phyloP scores from a whole-genome alignment of 108 stramenopile genomes.

The Licmophora abbreviata region DNA sequence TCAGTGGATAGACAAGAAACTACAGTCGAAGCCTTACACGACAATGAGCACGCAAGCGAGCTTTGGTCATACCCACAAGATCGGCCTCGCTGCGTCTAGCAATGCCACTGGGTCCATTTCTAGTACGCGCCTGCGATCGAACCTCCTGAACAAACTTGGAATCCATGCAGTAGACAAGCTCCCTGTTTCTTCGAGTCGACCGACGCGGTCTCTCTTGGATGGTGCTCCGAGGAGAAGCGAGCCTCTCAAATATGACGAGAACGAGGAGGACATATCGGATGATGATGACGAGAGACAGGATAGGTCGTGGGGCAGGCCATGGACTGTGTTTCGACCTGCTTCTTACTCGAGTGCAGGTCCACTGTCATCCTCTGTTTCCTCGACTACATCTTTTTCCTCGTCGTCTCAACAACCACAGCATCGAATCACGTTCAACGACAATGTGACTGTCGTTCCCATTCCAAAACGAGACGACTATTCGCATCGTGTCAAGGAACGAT shows the following conservation, averaged over 20 bases:
- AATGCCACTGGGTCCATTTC: background rate
- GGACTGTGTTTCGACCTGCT: background rate
- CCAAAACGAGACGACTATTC: constrained; percentile 42
- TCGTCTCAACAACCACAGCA: background rate
- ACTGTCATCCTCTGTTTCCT: background rate
- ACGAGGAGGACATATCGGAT: background rate
- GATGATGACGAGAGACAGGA: background rate
- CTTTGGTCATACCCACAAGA: too few species aligned
- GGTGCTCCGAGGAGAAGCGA: background rate
- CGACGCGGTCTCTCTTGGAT: background rate
- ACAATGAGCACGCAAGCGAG: too few species aligned
- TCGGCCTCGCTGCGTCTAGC: too few species aligned
- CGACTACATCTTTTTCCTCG: background rate
- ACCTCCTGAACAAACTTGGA: constrained; percentile 5
- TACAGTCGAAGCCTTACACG: too few species aligned
- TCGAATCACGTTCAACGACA: constrained; percentile 4
- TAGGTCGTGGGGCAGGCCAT: background rate
- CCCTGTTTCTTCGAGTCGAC: background rate
- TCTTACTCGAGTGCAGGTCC: background rate
- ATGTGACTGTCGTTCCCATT: constrained; percentile 41
- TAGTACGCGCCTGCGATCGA: constrained; percentile 1
- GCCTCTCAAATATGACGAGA: constrained; percentile 6
- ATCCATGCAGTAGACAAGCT: background rate
- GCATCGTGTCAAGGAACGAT: constrained; percentile 17
- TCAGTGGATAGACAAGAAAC: too few species aligned